Conservation (phyloP, 73 alveolate species). For the Tetrahymena thermophila region DNA sequence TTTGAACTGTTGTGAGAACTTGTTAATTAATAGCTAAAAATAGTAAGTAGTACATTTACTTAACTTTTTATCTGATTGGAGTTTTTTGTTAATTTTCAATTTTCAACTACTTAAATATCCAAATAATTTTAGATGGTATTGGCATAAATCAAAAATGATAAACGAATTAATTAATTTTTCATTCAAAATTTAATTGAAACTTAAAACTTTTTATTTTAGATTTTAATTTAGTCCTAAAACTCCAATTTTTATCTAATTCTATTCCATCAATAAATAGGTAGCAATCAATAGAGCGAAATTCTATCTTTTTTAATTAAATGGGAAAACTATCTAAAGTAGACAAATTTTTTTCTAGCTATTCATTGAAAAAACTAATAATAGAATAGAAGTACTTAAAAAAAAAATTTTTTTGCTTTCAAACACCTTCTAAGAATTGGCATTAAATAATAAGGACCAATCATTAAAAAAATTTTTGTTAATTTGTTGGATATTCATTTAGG, state of each 20-base stretch:
- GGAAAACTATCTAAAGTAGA: background rate
- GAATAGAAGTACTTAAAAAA: background rate
- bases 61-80: background rate
- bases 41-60: background rate
- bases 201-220: background rate
- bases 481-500: background rate
- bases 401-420: no score
- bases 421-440: no score
- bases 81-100: no score
- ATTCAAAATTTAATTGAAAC: no score
- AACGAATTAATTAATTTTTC: no score
- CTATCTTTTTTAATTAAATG: background rate
- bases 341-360: background rate
- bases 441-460: no score
- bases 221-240: background rate
- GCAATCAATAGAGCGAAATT: no score
- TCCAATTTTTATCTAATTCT: background rate
- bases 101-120: no score
- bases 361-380: background rate
- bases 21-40: background rate
- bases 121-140: no score
- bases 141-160: no score
- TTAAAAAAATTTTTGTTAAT: no score
- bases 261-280: background rate
- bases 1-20: background rate